phyloP scores from a whole-genome alignment of 306 rosid genomes.

The Malus asiatica region DNA sequence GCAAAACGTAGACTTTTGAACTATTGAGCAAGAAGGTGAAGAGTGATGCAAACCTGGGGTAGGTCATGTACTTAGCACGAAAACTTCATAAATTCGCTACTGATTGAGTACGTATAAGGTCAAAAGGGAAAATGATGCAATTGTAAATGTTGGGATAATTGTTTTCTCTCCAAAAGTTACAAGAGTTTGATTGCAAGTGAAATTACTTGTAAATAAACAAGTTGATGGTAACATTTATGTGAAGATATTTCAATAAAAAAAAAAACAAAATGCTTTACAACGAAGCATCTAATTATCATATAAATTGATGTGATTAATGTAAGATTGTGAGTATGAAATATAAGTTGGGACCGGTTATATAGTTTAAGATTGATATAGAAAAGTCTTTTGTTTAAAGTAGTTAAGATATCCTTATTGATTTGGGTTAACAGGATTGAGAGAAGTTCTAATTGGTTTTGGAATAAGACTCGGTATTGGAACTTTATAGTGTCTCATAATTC shows the following conservation, averaged over 20 bases:
- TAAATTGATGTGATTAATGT: too few species aligned
- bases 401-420: too few species aligned
- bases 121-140: not conserved
- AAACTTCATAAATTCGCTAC: too few species aligned
- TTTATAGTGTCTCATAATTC: too few species aligned
- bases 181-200: not conserved
- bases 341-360: too few species aligned
- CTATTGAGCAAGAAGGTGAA: not conserved
- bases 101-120: too few species aligned
- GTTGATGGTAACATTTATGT: not conserved
- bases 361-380: too few species aligned
- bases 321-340: too few species aligned
- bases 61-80: not conserved
- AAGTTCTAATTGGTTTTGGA: too few species aligned
- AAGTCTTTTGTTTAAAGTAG: too few species aligned
- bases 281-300: not conserved
- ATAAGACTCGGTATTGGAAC: too few species aligned
- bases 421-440: too few species aligned
- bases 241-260: not conserved
- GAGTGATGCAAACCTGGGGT: not conserved
- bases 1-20: not conserved
- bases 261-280: not conserved
- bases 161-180: not conserved
- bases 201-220: not conserved
- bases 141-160: not conserved